Conservation (phyloP, 2,329 filamentous ascomycete genomes). For the Exophiala calicioides region DNA sequence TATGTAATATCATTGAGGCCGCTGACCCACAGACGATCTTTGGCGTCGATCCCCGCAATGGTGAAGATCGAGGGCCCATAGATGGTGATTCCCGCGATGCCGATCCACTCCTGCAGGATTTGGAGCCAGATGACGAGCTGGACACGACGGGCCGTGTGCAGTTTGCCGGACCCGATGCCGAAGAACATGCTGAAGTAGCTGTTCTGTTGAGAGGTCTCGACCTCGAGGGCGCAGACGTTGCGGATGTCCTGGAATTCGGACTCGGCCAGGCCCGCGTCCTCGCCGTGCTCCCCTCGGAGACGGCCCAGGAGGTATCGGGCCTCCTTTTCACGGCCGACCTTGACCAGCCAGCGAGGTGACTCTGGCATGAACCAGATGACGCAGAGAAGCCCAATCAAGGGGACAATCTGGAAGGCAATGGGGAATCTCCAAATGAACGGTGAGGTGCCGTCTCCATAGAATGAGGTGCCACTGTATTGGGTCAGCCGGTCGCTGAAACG, state of each 20-base stretch:
- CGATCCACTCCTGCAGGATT: constrained; percentile 68
- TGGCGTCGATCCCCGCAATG: constrained; percentile 59
- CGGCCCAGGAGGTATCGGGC: constrained; percentile 65
- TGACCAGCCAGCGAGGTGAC: constrained; percentile 66
- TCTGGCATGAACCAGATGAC: constrained; percentile 69
- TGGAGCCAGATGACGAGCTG: constrained; percentile 72
- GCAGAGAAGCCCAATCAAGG: constrained; percentile 58
- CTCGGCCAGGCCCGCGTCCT: constrained; percentile 57
- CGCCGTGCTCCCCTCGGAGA: constrained; percentile 60
- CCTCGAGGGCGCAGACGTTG: constrained; percentile 63
- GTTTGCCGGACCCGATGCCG: constrained; percentile 63
- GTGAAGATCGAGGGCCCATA: constrained; percentile 62
- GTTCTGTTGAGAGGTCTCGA: constrained; percentile 50
- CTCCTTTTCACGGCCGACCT: constrained; percentile 66
- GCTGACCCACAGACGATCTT: constrained; percentile 55
- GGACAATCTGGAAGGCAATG: constrained; percentile 69
- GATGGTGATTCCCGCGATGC: constrained; percentile 67
- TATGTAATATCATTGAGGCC: constrained; percentile 60
- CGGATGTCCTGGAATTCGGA: constrained; percentile 69
- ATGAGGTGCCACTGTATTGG: constrained; percentile 52
- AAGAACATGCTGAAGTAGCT: constrained; percentile 68
- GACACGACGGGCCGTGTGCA: constrained; percentile 67
- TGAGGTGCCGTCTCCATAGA: constrained; percentile 62
- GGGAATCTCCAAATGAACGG: constrained; percentile 68
- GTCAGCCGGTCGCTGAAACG: background rate